A percentile compares a stretch with the other conserved stretches of the same genome.
phyloP scores from a whole-genome alignment of 2,329 filamentous ascomycete species.

The Paraphoma chrysanthemicola region DNA sequence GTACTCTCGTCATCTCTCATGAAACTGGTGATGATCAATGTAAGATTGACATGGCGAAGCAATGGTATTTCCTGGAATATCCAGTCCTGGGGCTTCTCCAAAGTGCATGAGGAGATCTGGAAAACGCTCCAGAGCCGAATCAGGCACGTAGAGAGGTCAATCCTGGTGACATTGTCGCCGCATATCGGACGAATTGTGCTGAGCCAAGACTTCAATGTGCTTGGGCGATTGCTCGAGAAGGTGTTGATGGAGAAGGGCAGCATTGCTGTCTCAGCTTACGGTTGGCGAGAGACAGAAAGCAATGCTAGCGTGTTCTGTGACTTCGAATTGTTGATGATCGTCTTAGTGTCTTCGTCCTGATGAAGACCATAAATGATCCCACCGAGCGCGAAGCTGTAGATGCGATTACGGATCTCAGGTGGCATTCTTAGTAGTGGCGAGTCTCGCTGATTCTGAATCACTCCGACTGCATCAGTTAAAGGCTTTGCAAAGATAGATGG shows the following conservation, averaged over 20 bases:
- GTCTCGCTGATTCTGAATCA: slow-evolving; percentile 6
- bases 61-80: too few relatives aligned
- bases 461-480: neutral
- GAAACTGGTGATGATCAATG: neutral
- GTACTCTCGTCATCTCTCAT: neutral
- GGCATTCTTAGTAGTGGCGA: slow-evolving; percentile 9
- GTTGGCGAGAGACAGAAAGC: slow-evolving; percentile 8
- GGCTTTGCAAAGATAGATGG: neutral
- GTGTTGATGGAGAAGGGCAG: neutral
- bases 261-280: slow-evolving; percentile 3
- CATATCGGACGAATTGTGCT: neutral
- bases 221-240: neutral
- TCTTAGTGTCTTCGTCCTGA: neutral
- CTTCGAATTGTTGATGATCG: neutral
- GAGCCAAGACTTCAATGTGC: neutral
- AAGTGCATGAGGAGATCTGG: too few relatives aligned
- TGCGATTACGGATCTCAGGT: slow-evolving; percentile 8
- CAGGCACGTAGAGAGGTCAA: neutral
- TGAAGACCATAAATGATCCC: neutral
- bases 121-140: neutral
- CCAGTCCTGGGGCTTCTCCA: too few relatives aligned
- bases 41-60: too few relatives aligned
- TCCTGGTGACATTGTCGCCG: neutral
- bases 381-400: slow-evolving; percentile 8
- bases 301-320: neutral